These are phyloP conservation scores for Aspergillus japonicus DNA, from an alignment of 2,329 filamentous ascomycete genomes.

Conservation along the genomic window DNA sequence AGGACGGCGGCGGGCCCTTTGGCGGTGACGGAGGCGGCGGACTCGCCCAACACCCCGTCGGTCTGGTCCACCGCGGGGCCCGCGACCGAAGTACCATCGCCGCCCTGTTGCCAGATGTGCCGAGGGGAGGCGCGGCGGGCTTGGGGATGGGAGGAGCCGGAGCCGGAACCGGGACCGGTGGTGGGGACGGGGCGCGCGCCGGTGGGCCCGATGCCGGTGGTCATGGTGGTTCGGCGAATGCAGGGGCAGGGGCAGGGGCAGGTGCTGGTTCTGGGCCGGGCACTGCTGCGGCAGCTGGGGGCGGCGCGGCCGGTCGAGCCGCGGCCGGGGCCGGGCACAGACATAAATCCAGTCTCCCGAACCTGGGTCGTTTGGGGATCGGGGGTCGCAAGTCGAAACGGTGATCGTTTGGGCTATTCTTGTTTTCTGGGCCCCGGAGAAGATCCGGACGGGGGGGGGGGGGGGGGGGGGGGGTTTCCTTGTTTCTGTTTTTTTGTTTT, in stretches of 20 bases:
- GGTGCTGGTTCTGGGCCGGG: conserved; percentile 7
- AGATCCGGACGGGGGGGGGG: too few relatives aligned
- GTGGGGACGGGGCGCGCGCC: conserved; percentile 38
- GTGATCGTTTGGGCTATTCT: conserved; percentile 19
- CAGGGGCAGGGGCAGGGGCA: conserved; percentile 36
- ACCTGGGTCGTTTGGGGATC: conserved; percentile 70
- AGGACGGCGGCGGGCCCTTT: conserved; percentile 45
- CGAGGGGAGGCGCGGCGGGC: conserved; percentile 23
- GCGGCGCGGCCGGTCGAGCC: conserved; percentile 31
- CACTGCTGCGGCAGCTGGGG: neutral
- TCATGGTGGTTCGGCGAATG: conserved; percentile 40
- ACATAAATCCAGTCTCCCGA: conserved; percentile 62
- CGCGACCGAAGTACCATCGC: conserved; percentile 27
- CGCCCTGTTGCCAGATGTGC: conserved; percentile 31
- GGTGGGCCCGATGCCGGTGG: conserved; percentile 15
- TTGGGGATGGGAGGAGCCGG: conserved; percentile 12
- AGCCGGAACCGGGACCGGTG: conserved; percentile 35
- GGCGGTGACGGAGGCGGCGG: conserved; percentile 19
- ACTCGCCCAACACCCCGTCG: neutral
- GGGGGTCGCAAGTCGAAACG: conserved; percentile 58
- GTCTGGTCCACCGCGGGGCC: neutral
- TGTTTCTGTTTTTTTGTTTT: too few relatives aligned
- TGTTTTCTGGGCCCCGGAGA: too few relatives aligned
- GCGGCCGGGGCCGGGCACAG: conserved; percentile 48
- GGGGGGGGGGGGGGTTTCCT: too few relatives aligned